Evolutionary conservation across 805 yeast species (phyloP), one percentile per base, ranked within the genome.

Genomic region (Candida nonsorbophila): DNA sequence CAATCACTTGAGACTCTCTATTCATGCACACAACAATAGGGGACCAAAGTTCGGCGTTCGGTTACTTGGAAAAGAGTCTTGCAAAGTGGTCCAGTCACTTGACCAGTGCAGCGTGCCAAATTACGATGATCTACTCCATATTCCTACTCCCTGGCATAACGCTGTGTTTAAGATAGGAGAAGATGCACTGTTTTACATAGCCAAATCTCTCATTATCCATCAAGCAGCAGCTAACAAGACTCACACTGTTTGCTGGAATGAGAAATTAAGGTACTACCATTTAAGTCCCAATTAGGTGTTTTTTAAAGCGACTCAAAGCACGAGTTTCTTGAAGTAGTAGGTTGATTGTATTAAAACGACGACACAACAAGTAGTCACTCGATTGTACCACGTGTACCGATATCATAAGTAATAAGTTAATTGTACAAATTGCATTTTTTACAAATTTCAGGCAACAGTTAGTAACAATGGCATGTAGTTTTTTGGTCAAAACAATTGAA

Each of bases 91-190:
- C 11, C 62, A 54, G 28, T 55, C 67, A n/a, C 48, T 74, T 19
- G 69, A 67, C 28, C 58, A 57, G 27, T 52, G 51, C 28, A 42
- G 42, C 16, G 43, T 42, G 19, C 79, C 74, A 2, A 44, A 44
- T 16, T 65, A 55, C 43, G 74, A 69, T 24, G 79, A 72, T 39
- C 53, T 71, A 38, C 60, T 76, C 33, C 82, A 76, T 47, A 74
- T 76, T 34, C 81, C 82, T 28, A 75, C 81, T 0, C 81, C 82
- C 26, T 76, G 81, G 81, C 82, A 75, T 49, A 76, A 76, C 40
- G 56, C 73, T 29, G 64, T 75, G 9, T 68, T 71, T 15, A 54
- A 57, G 28, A 47, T 68, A 30, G 61, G 58, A 26, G 66, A 62
- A 18, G 49, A 49, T 20, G n/a, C n/a, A n/a, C n/a, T n/a, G n/a